Evolutionary conservation across 1,139 yeast genomes (phyloP).

Genomic region (Hyphopichia pseudoburtonii): DNA sequence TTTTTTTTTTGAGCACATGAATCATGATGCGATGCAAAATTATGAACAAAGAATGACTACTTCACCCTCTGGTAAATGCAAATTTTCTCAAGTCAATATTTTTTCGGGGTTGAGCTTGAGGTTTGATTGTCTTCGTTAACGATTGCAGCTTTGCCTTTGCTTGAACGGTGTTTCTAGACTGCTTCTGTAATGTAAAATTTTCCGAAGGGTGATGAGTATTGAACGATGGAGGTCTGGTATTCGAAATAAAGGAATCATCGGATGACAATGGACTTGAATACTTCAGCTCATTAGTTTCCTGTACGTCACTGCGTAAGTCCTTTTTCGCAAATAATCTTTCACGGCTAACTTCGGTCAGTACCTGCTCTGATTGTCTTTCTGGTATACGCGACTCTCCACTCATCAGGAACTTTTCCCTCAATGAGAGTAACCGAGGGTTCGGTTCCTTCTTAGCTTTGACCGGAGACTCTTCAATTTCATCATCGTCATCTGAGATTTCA

Average conservation of each 20-base stretch:
- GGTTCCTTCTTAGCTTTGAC: constrained; percentile 20
- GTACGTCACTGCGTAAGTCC: too few relatives aligned
- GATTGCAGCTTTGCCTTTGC: not conserved
- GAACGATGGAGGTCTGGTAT: not conserved
- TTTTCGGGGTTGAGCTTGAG: not conserved
- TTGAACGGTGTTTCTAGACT: not conserved
- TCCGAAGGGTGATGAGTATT: not conserved
- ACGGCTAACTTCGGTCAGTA: too few relatives aligned
- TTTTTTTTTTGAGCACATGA: too few relatives aligned
- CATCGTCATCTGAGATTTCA: constrained; percentile 32
- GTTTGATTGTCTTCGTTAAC: not conserved
- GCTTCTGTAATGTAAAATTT: not conserved
- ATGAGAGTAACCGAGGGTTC: constrained; percentile 11
- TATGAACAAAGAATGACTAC: not conserved
- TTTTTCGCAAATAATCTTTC: too few relatives aligned
- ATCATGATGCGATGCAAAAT: not conserved
- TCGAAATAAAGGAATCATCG: not conserved
- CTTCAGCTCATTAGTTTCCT: too few relatives aligned
- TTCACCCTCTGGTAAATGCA: constrained; percentile 5
- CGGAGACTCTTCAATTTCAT: constrained; percentile 47
- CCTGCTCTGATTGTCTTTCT: not conserved
- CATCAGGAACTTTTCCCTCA: constrained; percentile 31
- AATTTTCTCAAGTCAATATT: constrained; percentile 3
- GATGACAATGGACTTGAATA: constrained; percentile 1
- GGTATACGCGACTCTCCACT: too few relatives aligned